These are phyloP conservation scores for Sistotremastrum niveocremeum DNA, from an alignment of 768 basidiomycete genomes.

Conservation along the genomic window DNA sequence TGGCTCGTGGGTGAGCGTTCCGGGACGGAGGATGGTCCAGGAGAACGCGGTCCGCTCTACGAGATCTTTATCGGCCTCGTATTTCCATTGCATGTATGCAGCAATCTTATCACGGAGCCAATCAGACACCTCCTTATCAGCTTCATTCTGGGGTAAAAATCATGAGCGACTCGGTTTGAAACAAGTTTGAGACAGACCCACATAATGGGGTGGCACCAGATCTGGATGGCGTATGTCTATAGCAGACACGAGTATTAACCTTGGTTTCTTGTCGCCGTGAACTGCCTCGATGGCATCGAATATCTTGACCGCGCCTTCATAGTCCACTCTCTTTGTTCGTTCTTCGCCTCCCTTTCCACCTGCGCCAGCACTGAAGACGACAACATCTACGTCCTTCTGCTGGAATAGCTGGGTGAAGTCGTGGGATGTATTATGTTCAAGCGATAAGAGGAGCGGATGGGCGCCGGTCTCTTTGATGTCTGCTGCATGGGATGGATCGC, in stretches of 20 bases:
- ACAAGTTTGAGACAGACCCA: conserved; percentile 14
- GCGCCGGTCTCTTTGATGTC: conserved; percentile 32
- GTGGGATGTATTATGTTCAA: conserved; percentile 35
- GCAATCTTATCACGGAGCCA: conserved; percentile 31
- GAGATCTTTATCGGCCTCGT: conserved; percentile 29
- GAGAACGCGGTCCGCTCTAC: conserved; percentile 38
- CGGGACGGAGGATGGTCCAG: conserved; percentile 59
- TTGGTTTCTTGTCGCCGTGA: conserved; percentile 27
- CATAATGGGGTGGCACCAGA: conserved; percentile 38
- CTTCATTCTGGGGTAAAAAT: conserved; percentile 23
- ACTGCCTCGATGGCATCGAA: conserved; percentile 53
- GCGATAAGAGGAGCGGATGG: conserved; percentile 38
- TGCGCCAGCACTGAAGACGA: conserved; percentile 33
- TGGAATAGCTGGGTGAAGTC: conserved; percentile 35
- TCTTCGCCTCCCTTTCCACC: conserved; percentile 46
- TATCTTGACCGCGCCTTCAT: conserved; percentile 53
- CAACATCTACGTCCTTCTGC: conserved; percentile 13
- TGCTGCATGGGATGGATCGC: conserved; percentile 28
- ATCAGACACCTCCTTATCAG: conserved; percentile 30
- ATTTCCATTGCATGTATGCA: conserved; percentile 27
- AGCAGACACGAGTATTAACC: conserved; percentile 46
- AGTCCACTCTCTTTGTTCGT: conserved; percentile 40
- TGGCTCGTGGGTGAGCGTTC: conserved; percentile 34
- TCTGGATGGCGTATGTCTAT: conserved; percentile 41
- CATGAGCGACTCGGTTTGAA: background rate